Conservation (phyloP, 2,329 filamentous ascomycete genomes). For the Trichoderma endophyticum region DNA sequence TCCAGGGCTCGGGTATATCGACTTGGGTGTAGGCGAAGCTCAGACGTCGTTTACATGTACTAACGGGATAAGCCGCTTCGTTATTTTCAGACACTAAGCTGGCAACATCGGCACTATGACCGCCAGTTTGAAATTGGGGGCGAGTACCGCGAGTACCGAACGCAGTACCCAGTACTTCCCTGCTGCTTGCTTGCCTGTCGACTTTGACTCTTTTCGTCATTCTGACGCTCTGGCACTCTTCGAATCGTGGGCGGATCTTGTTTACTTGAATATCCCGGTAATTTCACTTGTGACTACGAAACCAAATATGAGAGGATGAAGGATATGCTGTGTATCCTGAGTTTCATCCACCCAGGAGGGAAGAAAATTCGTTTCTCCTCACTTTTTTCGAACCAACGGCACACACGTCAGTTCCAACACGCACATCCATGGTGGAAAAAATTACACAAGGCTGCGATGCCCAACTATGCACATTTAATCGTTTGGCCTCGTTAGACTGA, state of each 20-base stretch:
- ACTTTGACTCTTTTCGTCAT: conserved; percentile 5
- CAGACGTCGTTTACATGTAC: not conserved
- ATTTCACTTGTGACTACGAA: not conserved
- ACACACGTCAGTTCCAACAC: conserved; percentile 6
- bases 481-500: conserved; percentile 11
- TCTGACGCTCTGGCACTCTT: conserved; percentile 9
- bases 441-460: conserved; percentile 15
- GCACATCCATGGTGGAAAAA: not conserved
- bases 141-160: not conserved
- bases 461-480: conserved; percentile 12
- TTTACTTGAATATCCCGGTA: conserved; percentile 12
- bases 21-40: not conserved
- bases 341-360: not conserved
- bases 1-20: not conserved
- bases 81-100: not conserved
- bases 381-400: not conserved
- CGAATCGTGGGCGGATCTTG: conserved; percentile 15
- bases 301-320: not conserved
- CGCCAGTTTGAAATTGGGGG: not conserved
- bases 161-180: not conserved
- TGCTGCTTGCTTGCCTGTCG: not conserved
- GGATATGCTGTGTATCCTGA: conserved; percentile 10
- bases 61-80: not conserved
- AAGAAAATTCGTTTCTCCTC: not conserved
- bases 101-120: not conserved